A percentile compares a stretch with the other conserved stretches of the same genome.
These are phyloP conservation scores for Mycena polygramma DNA, from an alignment of 768 basidiomycete species.

Conservation along the genomic window DNA sequence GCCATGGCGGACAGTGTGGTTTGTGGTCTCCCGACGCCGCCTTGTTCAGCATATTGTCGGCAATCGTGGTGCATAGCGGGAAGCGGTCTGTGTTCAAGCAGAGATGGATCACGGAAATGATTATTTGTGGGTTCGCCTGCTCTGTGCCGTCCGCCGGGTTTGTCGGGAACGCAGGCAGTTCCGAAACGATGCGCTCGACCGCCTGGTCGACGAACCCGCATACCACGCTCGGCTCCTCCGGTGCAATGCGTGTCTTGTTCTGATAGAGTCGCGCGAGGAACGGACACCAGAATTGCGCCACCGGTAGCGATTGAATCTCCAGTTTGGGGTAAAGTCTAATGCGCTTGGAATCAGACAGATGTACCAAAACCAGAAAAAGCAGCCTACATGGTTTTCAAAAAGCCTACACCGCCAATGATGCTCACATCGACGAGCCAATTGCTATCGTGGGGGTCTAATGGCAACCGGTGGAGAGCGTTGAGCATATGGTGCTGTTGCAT, in stretches of 20 bases:
- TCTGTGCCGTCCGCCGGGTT: not conserved
- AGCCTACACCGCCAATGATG: slow-evolving; percentile 1
- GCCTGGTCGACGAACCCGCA: not conserved
- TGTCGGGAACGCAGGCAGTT: not conserved
- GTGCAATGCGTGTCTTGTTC: slow-evolving; percentile 4
- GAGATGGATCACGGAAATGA: not conserved
- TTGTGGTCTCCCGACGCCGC: not conserved
- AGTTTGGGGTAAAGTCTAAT: slow-evolving; percentile 22
- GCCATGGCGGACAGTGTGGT: not conserved
- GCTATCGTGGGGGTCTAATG: not conserved
- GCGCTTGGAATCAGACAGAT: not conserved
- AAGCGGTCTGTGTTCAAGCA: slow-evolving; percentile 6
- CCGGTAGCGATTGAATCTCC: not conserved
- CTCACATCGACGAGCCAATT: slow-evolving; percentile 12
- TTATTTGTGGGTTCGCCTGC: not conserved
- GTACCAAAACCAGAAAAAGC: not conserved
- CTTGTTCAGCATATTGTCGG: slow-evolving; percentile 7
- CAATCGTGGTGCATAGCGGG: slow-evolving; percentile 2
- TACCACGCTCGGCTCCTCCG: not conserved
- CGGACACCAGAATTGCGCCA: slow-evolving; percentile 12
- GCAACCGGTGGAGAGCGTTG: not conserved
- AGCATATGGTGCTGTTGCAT: not conserved
- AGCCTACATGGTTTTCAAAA: slow-evolving; percentile 11
- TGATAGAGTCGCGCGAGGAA: slow-evolving; percentile 11
- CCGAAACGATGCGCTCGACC: not conserved